Base-by-base conservation (phyloP, 768 basidiomycete species). In the Termitomyces sp. region DNA sequence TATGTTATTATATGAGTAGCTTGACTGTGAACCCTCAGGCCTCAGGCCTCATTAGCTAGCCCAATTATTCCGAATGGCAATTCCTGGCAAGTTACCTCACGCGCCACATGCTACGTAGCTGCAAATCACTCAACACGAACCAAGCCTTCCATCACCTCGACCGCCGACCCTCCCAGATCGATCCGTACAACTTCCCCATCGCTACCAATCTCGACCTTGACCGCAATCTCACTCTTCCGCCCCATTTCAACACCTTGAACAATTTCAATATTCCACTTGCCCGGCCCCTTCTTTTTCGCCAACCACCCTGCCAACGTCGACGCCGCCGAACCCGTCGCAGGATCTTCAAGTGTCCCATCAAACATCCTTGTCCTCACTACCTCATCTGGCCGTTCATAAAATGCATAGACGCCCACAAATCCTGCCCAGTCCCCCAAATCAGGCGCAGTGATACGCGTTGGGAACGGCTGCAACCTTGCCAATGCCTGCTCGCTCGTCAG, bases 211-310 rank as follows among this genome's bases (percentile, higher is more conserved):
- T 71, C 71, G 7, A 78, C 80, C 8, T 70, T 61, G 5, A 80
- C 76, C 32, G 63, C 65, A 32, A 82, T 82, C 13, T 79, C 77
- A 57, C 79, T 79, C 59, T 66, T 73, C 62, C 79, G 66, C 2
- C 80, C 80, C 72, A 82, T 80, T 63, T 82, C 80, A 1, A 80
- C 75, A 0, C 81, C 80, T 60, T 81, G 81, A 8, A 76, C 59
- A 57, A 82, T 72, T 8, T 75, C 66, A 51, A 79, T 68, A 57
- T 48, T 67, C 68, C 76, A 78, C n/a, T 46, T 68, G 1, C 79
- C 78, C 6, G 64, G 64, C 2, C 78, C 78, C 28, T 72, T 76
- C 49, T 68, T 69, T 60, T 65, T 67, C 7, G 70, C 79, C 36
- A 81, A 68, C 70, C 73, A 79, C 39, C 78, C 79, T 8, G 67